Conservation (phyloP, 805 yeast genomes). For the Metschnikowia proteae region DNA sequence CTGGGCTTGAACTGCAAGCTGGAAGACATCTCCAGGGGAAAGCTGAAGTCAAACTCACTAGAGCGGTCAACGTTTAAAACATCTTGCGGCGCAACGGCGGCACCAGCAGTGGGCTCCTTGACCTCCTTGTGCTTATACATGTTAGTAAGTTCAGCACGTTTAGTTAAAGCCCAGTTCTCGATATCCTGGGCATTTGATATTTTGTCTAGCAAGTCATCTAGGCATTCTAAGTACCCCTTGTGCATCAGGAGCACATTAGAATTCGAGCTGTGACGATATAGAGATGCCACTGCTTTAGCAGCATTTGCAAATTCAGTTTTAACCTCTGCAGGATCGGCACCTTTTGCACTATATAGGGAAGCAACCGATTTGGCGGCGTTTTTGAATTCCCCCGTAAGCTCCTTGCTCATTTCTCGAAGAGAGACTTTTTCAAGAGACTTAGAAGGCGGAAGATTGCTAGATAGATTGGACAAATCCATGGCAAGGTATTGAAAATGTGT, state of each 20-base stretch:
- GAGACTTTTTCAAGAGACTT: constrained; percentile 45
- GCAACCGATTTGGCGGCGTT: constrained; percentile 71
- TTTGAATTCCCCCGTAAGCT: constrained; percentile 61
- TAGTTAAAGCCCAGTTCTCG: constrained; percentile 51
- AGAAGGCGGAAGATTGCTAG: constrained; percentile 52
- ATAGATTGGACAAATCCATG: constrained; percentile 64
- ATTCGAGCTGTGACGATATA: constrained; percentile 58
- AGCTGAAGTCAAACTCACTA: constrained; percentile 27
- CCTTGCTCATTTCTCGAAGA: constrained; percentile 46
- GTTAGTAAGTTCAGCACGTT: constrained; percentile 40
- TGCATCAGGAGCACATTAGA: constrained; percentile 45
- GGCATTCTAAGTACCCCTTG: constrained; percentile 59
- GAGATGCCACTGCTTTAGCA: constrained; percentile 43
- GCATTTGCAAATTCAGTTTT: constrained; percentile 36
- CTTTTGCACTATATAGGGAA: constrained; percentile 32
- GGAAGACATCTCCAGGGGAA: constrained; percentile 27
- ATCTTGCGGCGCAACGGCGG: constrained; percentile 34
- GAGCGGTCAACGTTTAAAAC: constrained; percentile 41
- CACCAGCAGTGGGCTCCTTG: background rate
- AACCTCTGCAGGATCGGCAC: constrained; percentile 5
- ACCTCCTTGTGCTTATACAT: constrained; percentile 13
- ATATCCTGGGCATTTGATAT: constrained; percentile 43
- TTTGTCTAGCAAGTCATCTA: constrained; percentile 50
- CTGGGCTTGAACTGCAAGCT: constrained; percentile 31
- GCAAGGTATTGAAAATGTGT: background rate